A percentile compares a stretch with the other conserved stretches of the same genome.
These are phyloP conservation scores for Jatropha multifida DNA, from an alignment of 441 rosid species.

Conservation along the genomic window DNA sequence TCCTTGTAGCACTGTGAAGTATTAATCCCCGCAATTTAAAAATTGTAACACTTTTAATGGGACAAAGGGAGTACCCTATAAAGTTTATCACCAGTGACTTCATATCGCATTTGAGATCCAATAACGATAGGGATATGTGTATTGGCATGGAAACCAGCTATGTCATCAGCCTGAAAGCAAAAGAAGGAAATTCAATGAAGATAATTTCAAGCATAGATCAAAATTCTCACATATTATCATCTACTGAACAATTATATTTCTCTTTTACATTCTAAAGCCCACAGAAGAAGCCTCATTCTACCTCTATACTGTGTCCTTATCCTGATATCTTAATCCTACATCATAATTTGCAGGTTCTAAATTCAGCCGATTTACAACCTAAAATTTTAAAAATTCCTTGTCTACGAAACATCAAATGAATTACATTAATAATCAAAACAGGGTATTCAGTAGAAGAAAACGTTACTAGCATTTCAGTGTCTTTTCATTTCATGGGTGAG, in stretches of 20 bases:
- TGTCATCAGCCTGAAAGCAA: slow-evolving; percentile 73
- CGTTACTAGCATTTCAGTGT: background rate
- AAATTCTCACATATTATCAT: slow-evolving; percentile 2
- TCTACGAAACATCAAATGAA: background rate
- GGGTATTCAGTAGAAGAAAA: background rate
- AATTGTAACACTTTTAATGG: no score
- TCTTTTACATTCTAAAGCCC: background rate
- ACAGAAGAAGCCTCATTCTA: background rate
- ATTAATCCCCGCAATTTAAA: no score
- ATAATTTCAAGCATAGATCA: slow-evolving; percentile 6
- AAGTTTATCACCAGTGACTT: slow-evolving; percentile 81
- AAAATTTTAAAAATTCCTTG: background rate
- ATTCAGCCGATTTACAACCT: background rate
- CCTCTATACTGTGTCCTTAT: background rate
- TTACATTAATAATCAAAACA: background rate
- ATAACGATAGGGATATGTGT: slow-evolving; percentile 87
- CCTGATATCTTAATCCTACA: background rate
- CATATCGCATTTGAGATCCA: slow-evolving; percentile 91
- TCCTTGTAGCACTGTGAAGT: no score
- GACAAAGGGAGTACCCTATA: slow-evolving; percentile 57
- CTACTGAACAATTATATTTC: slow-evolving; percentile 15
- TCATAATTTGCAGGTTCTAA: background rate
- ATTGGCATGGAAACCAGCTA: slow-evolving; percentile 85
- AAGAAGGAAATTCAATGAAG: slow-evolving; percentile 10
- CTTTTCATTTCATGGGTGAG: background rate